Evolutionary conservation across 495 filamentous ascomycete genomes (phyloP), one percentile per base, ranked within the genome.

Genomic region (Amniculicola lignicola): DNA sequence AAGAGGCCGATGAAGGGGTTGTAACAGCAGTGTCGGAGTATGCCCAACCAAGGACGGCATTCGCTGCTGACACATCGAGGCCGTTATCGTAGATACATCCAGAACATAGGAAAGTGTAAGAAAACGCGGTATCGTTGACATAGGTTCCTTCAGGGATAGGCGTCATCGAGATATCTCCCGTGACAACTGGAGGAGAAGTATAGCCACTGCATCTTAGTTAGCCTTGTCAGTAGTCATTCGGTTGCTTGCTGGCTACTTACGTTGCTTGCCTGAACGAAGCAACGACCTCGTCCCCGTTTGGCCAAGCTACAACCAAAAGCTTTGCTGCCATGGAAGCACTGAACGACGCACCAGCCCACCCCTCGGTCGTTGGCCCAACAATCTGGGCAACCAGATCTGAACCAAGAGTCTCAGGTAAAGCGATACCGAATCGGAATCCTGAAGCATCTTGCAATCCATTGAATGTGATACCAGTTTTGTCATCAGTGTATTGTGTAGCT

Each of bases 331-430:
- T 77, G 19, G 55, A 62, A 12, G 66, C 62, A 18, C 66, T 36
- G 40, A 66, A 35, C 66, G 57, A 46, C 59, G 69, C 25, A 52
- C 69, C 54, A 64, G 69, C 67, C 67, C 67, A 71, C 46, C 67
- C 69, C 22, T 43, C 52, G 7, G 25, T 25, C 14, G 6, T 48
- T 14, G 63, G 67, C 10, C 57, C 59, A 16, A 62, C 61, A 37
- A 75, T 53, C 46, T 74, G 72, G 44, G 66, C 71, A 54, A 75
- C 70, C 51, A 75, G 72, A 59, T 72, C 69, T 31, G 61, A 58
- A 9, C 56, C 59, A 25, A 66, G 64, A 14, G 23, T 61, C 25
- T 66, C 53, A 15, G 72, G 71, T n/a, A 75, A 51, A 4, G 69
- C 67, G 31, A 74, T 53, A 51, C 66, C 62, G 47, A 72, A 75